phyloP scores from a whole-genome alignment of 2,329 filamentous ascomycete species.

The Colletotrichum australisinense region DNA sequence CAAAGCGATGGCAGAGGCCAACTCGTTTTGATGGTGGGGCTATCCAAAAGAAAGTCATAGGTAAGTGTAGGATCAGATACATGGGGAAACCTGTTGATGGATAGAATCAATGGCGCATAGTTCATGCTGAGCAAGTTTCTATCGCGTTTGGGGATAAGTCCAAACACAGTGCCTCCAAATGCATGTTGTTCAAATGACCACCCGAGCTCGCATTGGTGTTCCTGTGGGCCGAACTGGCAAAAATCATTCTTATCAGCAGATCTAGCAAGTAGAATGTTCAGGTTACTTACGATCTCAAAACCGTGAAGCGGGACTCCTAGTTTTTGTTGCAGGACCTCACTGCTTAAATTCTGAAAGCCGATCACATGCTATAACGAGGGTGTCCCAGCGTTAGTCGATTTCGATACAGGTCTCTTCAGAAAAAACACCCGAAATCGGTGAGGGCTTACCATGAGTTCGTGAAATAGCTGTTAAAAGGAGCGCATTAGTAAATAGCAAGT shows the following conservation, averaged over 20 bases:
- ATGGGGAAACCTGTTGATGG: neutral
- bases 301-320: neutral
- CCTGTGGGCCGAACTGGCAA: neutral
- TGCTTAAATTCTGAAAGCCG: neutral
- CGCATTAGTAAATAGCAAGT: neutral
- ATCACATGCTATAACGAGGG: neutral
- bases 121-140: neutral
- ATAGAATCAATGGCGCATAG: neutral
- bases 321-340: neutral
- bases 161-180: neutral
- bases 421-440: neutral
- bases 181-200: neutral
- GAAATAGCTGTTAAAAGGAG: neutral
- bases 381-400: neutral
- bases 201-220: neutral
- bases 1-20: neutral
- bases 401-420: neutral
- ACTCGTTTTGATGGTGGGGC: neutral
- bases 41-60: neutral
- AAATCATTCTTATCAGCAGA: neutral
- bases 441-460: constrained; percentile 1
- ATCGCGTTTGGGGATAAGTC: neutral
- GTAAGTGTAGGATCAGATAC: neutral
- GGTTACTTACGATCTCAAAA: neutral
- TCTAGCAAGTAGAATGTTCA: too few species aligned